These are phyloP conservation scores for Tremellales sp. DNA, from an alignment of 1,284 basidiomycete species.

Conservation along the genomic window DNA sequence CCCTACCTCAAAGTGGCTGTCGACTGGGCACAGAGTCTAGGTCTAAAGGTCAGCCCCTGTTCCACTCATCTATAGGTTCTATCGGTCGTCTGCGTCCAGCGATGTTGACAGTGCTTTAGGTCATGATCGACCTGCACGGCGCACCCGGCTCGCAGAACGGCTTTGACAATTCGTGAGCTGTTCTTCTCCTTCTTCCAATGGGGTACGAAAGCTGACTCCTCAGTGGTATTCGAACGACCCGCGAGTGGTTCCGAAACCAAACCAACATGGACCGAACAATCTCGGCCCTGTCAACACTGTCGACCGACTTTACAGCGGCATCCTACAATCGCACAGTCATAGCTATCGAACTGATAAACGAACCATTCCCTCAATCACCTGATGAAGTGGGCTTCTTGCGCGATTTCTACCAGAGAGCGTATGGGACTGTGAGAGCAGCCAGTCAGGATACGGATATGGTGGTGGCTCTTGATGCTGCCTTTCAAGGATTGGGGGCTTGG, in stretches of 20 bases:
- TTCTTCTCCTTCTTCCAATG: not conserved
- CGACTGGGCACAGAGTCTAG: conserved; percentile 33
- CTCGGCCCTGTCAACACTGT: conserved; percentile 49
- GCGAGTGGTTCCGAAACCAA: conserved; percentile 37
- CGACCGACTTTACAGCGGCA: conserved; percentile 41
- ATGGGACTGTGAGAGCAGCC: conserved; percentile 41
- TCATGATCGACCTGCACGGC: conserved; percentile 57
- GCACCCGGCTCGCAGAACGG: conserved; percentile 58
- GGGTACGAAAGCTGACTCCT: not conserved
- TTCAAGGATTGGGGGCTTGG: conserved; percentile 75
- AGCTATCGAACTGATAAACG: conserved; percentile 57
- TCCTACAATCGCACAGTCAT: conserved; percentile 30
- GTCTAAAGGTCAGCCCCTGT: conserved; percentile 33
- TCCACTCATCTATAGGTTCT: no score
- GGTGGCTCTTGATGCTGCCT: conserved; percentile 71
- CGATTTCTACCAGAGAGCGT: conserved; percentile 29
- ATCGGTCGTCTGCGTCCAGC: not conserved
- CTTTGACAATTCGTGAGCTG: conserved; percentile 49
- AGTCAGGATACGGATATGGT: conserved; percentile 59
- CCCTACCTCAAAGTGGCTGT: conserved; percentile 38
- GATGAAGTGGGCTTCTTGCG: conserved; percentile 25
- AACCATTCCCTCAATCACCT: conserved; percentile 33
- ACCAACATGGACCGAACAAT: conserved; percentile 39
- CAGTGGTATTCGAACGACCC: conserved; percentile 25
- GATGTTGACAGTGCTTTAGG: conserved; percentile 6